Conservation (phyloP, 1,284 basidiomycete genomes). For the Sporisorium reilianum region DNA sequence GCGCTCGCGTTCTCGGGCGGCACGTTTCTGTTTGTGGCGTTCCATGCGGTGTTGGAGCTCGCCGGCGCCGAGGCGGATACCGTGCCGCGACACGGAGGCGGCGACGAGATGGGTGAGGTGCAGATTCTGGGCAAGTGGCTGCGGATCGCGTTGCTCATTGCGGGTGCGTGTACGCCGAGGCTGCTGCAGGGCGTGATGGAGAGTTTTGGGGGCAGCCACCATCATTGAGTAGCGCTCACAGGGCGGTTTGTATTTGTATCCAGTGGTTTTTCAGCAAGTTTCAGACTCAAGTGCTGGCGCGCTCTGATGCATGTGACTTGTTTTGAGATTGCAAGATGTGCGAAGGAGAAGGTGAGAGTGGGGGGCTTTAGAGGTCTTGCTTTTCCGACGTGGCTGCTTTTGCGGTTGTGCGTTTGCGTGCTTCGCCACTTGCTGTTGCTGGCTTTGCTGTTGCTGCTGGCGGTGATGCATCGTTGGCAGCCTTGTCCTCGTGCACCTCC, state of each 20-base stretch:
- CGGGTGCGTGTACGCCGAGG: conserved; percentile 37
- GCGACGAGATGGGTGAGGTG: conserved; percentile 14
- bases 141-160: conserved; percentile 28
- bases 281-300: neutral
- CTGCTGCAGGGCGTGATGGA: conserved; percentile 27
- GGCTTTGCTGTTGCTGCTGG: conserved; percentile 1
- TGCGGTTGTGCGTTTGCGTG: conserved; percentile 31
- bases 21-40: conserved; percentile 93
- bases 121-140: conserved; percentile 42
- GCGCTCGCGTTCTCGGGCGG: conserved; percentile 87
- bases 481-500: conserved; percentile 16
- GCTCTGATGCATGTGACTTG: no score
- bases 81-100: neutral
- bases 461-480: conserved; percentile 5
- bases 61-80: conserved; percentile 47
- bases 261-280: neutral
- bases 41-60: conserved; percentile 70
- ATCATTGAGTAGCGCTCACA: no score
- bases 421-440: neutral
- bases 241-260: conserved; percentile 44
- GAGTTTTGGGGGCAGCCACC: conserved; percentile 19
- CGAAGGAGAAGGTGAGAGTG: neutral
- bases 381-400: conserved; percentile 18
- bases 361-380: conserved; percentile 23
- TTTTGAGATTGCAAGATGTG: neutral